These are phyloP conservation scores for Barbarea vulgaris DNA, from an alignment of 345 rosid species.

Conservation along the genomic window DNA sequence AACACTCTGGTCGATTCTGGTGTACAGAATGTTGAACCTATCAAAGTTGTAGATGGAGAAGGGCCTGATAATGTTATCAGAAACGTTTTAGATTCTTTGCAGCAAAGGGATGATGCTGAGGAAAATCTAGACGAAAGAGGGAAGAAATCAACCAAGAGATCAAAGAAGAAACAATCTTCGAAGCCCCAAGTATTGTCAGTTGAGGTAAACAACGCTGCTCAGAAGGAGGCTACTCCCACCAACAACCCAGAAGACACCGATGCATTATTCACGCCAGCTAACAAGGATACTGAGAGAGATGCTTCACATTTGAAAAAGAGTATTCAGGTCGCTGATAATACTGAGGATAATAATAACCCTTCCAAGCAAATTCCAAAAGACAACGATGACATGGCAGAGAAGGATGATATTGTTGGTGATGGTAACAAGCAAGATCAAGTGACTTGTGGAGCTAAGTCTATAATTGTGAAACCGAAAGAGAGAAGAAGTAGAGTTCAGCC, in stretches of 20 bases:
- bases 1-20: constrained; percentile 24
- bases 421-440: constrained; percentile 40
- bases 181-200: constrained; percentile 24
- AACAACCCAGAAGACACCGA: constrained; percentile 30
- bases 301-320: constrained; percentile 10
- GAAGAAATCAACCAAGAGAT: constrained; percentile 49
- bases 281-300: constrained; percentile 27
- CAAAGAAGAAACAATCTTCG: constrained; percentile 44
- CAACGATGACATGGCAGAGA: constrained; percentile 37
- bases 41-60: constrained; percentile 32
- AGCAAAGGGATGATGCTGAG: constrained; percentile 36
- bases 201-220: constrained; percentile 40
- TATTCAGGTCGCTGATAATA: neutral
- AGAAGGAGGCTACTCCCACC: constrained; percentile 24
- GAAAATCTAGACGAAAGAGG: constrained; percentile 36
- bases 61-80: constrained; percentile 52
- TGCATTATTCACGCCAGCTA: constrained; percentile 29
- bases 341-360: neutral
- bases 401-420: constrained; percentile 32
- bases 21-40: constrained; percentile 34
- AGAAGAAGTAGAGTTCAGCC: constrained; percentile 41
- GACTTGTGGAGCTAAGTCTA: constrained; percentile 33
- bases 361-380: constrained; percentile 31
- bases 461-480: constrained; percentile 39
- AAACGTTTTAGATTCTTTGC: constrained; percentile 53